phyloP scores from a whole-genome alignment of 2,329 filamentous ascomycete species.

The Penicillium sp. region DNA sequence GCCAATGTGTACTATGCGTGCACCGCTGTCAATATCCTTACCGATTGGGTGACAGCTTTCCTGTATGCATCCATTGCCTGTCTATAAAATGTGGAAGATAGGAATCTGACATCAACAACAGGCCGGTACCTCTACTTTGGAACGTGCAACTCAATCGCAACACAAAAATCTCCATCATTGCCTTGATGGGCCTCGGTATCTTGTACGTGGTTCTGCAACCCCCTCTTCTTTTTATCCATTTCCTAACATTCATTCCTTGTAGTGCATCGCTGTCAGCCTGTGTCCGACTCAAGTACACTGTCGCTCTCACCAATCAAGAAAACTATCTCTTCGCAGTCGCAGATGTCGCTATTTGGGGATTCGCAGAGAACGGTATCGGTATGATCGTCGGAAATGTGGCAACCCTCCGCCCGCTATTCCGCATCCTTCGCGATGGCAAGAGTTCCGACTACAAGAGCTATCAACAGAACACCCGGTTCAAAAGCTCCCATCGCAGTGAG shows the following conservation, averaged over 20 bases:
- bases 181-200: conserved; percentile 47
- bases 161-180: conserved; percentile 48
- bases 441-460: conserved; percentile 14
- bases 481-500: conserved; percentile 1
- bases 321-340: conserved; percentile 45
- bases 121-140: conserved; percentile 43
- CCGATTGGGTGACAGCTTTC: conserved; percentile 26
- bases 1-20: conserved; percentile 26
- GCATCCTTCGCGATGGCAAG: conserved; percentile 22
- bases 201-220: conserved; percentile 39
- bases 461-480: conserved; percentile 8
- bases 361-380: conserved; percentile 52
- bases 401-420: conserved; percentile 48
- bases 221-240: neutral
- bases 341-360: conserved; percentile 49
- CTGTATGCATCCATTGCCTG: conserved; percentile 8
- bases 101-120: conserved; percentile 28
- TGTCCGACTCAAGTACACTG: conserved; percentile 46
- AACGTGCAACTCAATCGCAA: conserved; percentile 46
- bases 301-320: conserved; percentile 39
- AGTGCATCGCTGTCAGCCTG: conserved; percentile 28
- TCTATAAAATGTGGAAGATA: conserved; percentile 22
- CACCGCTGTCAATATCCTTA: conserved; percentile 27
- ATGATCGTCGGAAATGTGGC: conserved; percentile 52
- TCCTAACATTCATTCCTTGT: conserved; percentile 28